Evolutionary conservation across 2,329 filamentous ascomycete species (phyloP).

Genomic region (Fusarium falciforme): DNA sequence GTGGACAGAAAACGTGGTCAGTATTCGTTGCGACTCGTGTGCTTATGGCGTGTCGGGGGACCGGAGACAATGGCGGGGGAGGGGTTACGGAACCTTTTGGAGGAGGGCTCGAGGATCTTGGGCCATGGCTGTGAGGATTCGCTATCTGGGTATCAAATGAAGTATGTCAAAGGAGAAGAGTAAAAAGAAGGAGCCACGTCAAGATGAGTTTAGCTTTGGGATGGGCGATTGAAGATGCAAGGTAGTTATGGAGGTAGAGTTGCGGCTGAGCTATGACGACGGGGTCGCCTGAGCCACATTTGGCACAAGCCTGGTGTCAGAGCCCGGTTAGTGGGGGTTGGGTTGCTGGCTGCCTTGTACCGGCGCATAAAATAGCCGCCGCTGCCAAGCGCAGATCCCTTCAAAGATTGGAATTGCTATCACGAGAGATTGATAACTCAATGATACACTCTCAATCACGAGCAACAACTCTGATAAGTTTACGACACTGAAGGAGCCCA

Average conservation of each 20-base stretch:
- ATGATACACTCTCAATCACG: not conserved
- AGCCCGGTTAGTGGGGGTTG: not conserved
- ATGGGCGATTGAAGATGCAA: constrained; percentile 28
- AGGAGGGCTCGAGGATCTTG: constrained; percentile 83
- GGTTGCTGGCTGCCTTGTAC: not conserved
- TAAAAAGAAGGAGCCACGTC: constrained; percentile 24
- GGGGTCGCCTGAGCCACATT: constrained; percentile 40
- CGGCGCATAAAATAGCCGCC: not conserved
- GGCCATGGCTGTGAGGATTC: constrained; percentile 63
- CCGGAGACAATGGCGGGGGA: constrained; percentile 32
- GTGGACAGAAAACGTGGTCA: constrained; percentile 19
- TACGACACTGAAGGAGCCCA: not conserved
- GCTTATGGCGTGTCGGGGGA: constrained; percentile 5
- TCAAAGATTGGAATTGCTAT: not conserved
- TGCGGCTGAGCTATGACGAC: constrained; percentile 44
- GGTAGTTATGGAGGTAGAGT: not conserved
- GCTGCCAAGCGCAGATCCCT: not conserved
- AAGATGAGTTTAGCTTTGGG: constrained; percentile 15
- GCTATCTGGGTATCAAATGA: constrained; percentile 16
- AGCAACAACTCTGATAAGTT: not conserved
- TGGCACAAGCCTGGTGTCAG: not conserved
- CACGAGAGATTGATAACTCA: not conserved
- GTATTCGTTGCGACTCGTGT: not conserved
- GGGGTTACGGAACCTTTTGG: constrained; percentile 65
- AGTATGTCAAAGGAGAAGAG: not conserved